A percentile compares a stretch with the other conserved stretches of the same genome.
Conservation (phyloP, 192 early-diverging fungal species). For the Spizellomyces sp. region DNA sequence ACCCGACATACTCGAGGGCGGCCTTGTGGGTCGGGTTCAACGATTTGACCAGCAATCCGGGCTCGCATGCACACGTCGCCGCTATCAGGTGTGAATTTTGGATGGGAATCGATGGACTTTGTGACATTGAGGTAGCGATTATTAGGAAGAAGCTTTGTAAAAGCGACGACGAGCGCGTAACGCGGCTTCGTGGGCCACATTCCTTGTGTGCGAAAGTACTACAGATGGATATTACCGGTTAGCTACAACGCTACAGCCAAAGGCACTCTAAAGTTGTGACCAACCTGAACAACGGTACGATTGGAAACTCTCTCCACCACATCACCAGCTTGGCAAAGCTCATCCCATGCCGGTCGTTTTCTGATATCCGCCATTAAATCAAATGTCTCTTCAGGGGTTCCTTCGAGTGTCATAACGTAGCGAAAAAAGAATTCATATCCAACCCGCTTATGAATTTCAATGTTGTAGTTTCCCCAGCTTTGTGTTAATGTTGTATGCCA, state of each 20-base stretch:
- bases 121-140: conserved; percentile 46
- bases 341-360: conserved; percentile 42
- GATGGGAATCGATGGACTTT: conserved; percentile 39
- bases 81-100: conserved; percentile 14
- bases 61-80: conserved; percentile 44
- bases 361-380: conserved; percentile 42
- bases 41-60: conserved; percentile 43
- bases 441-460: conserved; percentile 35
- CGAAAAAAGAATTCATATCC: conserved; percentile 41
- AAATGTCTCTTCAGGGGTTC: conserved; percentile 46
- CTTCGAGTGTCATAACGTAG: conserved; percentile 42
- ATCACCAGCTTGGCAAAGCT: conserved; percentile 39
- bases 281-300: conserved; percentile 31
- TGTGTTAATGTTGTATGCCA: conserved; percentile 24
- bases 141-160: conserved; percentile 15
- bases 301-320: conserved; percentile 29
- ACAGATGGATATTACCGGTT: not conserved
- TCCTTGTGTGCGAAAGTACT: conserved; percentile 51
- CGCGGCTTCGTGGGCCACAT: conserved; percentile 49
- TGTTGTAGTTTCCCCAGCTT: conserved; percentile 15
- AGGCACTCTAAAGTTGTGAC: not conserved
- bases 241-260: not conserved
- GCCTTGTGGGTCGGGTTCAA: conserved; percentile 35
- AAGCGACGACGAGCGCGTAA: conserved; percentile 39
- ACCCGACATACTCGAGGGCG: conserved; percentile 30